Evolutionary conservation across 1,139 yeast genomes (phyloP).

Genomic region (Hyphopichia buzzinii): DNA sequence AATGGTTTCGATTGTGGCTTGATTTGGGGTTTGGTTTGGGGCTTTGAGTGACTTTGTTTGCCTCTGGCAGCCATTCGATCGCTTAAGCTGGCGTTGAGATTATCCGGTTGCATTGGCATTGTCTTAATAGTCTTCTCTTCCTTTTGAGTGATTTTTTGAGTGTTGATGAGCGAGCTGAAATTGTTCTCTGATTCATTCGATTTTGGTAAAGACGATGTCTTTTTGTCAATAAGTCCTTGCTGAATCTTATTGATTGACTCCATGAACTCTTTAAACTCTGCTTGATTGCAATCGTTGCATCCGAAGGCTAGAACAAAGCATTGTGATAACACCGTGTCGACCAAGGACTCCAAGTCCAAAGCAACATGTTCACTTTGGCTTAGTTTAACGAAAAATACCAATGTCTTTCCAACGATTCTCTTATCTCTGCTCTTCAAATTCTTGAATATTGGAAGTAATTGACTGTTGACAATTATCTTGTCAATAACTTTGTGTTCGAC

Average conservation of each 20-base stretch:
- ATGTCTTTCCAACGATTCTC: constrained; percentile 55
- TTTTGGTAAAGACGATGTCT: constrained; percentile 25
- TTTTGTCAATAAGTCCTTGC: constrained; percentile 25
- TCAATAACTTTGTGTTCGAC: constrained; percentile 64
- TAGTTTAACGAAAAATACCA: constrained; percentile 50
- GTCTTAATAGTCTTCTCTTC: constrained; percentile 17
- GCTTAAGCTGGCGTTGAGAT: background rate
- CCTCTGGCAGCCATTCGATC: background rate
- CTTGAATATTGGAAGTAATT: constrained; percentile 70
- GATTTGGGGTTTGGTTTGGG: constrained; percentile 6
- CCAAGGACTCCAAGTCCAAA: constrained; percentile 34
- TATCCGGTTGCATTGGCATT: constrained; percentile 4
- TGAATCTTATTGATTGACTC: constrained; percentile 28
- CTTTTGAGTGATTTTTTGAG: constrained; percentile 30
- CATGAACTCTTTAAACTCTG: constrained; percentile 35
- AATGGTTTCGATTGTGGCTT: constrained; percentile 9
- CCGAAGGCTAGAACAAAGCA: constrained; percentile 39
- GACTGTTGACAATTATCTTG: constrained; percentile 69
- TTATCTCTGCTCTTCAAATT: constrained; percentile 78
- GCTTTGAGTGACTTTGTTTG: background rate
- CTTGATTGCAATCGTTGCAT: constrained; percentile 39
- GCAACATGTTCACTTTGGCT: constrained; percentile 36
- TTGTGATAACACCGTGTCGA: constrained; percentile 40
- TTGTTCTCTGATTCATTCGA: constrained; percentile 10
- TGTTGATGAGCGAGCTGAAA: constrained; percentile 33